Evolutionary conservation across 2,329 filamentous ascomycete genomes (phyloP), one percentile per base, ranked within the genome.

Genomic region (Aspergillus quadrilineatus): DNA sequence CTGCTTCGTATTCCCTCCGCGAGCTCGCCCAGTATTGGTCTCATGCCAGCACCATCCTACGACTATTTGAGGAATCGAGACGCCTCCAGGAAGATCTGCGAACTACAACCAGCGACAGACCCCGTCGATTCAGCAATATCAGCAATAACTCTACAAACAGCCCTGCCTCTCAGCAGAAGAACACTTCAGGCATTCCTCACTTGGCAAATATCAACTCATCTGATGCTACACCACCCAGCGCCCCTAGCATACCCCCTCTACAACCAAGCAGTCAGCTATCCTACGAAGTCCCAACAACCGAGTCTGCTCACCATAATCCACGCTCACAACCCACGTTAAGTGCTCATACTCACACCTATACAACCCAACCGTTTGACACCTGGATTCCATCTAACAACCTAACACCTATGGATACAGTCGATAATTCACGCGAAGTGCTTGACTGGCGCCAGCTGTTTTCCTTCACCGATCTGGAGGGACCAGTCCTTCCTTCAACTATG

Each of bases 401-500:
- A 50, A 65, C 69, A 28, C 55, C 63, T 7, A 65, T 70, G 36
- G 69, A 71, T 36, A 63, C 66, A 2, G 64, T 73, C 43, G 72
- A 73, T 36, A 67, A 68, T 22, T 61, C 68, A 12, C 64, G 72
- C 42, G 73, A 73, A 46, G 69, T 69, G 17, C 66, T 70, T 2
- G 74, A 76, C 56, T 76, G 75, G 74, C 68, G 72, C 32, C 73
- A 76, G 57, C 63, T 77, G 4, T 76, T 76, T 55, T 70, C 74
- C 10, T 75, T 75, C 45, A 68, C 68, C 3, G 74, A 75, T 55
- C 60, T 70, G 14, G 73, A 75, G 12, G 67, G 73, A 28, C 68
- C 72, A 3, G 66, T 69, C 4, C 70, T 69, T 5, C 71, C 73
- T 2, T 69, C 75, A 60, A 65, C 69, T 5, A 65, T 73, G 45